Percentiles rank a stretch among this genome's conserved stretches.
Conservation (phyloP, 768 basidiomycete species). For the Epithele typhae region DNA sequence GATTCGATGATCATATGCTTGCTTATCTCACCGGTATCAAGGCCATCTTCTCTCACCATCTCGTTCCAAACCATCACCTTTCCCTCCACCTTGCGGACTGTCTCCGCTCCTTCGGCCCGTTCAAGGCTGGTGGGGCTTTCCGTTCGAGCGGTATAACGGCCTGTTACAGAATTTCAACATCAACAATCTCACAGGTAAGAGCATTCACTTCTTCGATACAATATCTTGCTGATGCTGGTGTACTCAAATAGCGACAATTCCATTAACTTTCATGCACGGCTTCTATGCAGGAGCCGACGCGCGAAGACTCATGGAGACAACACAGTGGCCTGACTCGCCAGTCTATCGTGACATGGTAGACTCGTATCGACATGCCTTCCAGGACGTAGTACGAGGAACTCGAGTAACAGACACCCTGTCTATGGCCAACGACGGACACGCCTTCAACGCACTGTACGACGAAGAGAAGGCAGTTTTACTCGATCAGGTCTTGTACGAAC, state of each 20-base stretch:
- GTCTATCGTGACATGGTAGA: background rate
- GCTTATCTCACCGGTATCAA: constrained; percentile 19
- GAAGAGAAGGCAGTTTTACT: background rate
- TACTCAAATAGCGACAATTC: background rate
- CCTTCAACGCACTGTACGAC: background rate
- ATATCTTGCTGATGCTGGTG: background rate
- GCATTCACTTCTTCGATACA: too few relatives aligned
- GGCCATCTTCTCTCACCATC: constrained; percentile 21
- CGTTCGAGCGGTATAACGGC: constrained; percentile 29
- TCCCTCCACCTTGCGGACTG: constrained; percentile 28
- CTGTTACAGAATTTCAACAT: constrained; percentile 22
- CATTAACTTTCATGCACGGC: constrained; percentile 1
- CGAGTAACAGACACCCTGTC: background rate
- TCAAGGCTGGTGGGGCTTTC: constrained; percentile 21
- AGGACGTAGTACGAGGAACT: background rate
- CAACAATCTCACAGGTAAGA: constrained; percentile 14
- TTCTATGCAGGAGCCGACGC: background rate
- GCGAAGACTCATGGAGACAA: background rate
- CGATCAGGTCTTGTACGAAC: background rate
- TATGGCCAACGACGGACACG: background rate
- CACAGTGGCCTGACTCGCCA: background rate
- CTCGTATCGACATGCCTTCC: background rate
- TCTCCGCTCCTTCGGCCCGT: constrained; percentile 27
- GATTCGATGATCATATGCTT: constrained; percentile 2
- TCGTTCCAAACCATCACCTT: constrained; percentile 30